Conservation (phyloP, 345 rosid genomes). For the Murraya koenigii region DNA sequence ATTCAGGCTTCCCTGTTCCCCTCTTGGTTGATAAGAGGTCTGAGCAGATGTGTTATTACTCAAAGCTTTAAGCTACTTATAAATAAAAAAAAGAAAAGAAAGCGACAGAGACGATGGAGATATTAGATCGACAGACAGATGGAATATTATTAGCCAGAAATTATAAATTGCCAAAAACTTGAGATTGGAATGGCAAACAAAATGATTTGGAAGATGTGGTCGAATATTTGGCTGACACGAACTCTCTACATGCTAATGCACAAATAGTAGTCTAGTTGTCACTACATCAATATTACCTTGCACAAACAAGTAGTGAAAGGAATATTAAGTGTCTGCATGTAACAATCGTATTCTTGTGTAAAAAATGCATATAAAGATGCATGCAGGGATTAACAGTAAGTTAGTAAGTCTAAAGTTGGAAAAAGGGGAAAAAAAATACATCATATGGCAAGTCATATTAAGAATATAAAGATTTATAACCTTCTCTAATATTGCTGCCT, state of each 20-base stretch:
- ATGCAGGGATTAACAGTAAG: neutral
- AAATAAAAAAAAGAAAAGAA: neutral
- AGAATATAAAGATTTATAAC: slow-evolving; percentile 32
- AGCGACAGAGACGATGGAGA: neutral
- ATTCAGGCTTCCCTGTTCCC: neutral
- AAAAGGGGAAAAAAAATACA: neutral
- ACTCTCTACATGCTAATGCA: neutral
- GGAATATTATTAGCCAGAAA: neutral
- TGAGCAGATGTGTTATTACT: neutral
- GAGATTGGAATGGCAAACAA: neutral
- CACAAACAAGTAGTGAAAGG: neutral
- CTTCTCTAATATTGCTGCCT: slow-evolving; percentile 96
- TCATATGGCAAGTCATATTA: neutral
- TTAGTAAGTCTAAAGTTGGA: neutral
- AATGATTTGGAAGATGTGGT: neutral
- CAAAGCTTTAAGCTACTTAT: neutral
- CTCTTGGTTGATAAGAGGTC: neutral
- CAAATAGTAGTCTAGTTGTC: neutral
- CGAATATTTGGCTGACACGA: neutral
- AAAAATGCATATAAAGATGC: neutral
- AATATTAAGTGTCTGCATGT: neutral
- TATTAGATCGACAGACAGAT: neutral
- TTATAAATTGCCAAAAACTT: neutral
- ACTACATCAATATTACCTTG: neutral
- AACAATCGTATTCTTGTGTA: neutral